Percentiles rank a stretch among this genome's conserved stretches.
Evolutionary conservation across 257 asterid genomes (phyloP).

Genomic region (Salvia splendens): DNA sequence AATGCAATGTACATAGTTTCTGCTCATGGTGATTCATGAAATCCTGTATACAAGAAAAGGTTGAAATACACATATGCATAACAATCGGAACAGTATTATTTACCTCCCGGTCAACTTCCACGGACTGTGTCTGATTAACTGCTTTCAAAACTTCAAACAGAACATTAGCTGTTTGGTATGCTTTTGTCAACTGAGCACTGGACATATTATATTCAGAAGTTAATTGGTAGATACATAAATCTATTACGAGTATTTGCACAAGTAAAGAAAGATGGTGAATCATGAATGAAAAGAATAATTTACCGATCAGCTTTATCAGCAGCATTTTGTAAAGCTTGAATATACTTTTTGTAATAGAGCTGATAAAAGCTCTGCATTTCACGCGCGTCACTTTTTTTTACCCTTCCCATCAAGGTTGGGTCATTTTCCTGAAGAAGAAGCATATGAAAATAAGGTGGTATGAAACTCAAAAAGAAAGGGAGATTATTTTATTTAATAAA

Average conservation of each 20-base stretch:
- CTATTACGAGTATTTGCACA: constrained; percentile 11
- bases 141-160: constrained; percentile 99
- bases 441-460: background rate
- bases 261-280: constrained; percentile 7
- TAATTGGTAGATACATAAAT: constrained; percentile 24
- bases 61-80: constrained; percentile 20
- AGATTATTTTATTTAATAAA: background rate
- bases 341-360: constrained; percentile 94
- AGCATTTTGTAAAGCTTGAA: constrained; percentile 98
- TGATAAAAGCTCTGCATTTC: constrained; percentile 99
- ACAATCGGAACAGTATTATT: constrained; percentile 17
- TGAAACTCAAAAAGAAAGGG: background rate
- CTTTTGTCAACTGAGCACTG: constrained; percentile 98
- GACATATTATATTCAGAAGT: constrained; percentile 38
- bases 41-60: background rate
- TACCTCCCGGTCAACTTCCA: constrained; percentile 99
- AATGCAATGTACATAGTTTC: constrained; percentile 11
- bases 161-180: constrained; percentile 97
- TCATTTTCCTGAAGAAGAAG: constrained; percentile 77
- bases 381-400: constrained; percentile 97
- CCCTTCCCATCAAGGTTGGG: constrained; percentile 96
- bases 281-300: constrained; percentile 21
- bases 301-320: constrained; percentile 99
- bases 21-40: constrained; percentile 22
- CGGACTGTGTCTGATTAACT: constrained; percentile 91